Base-by-base conservation (phyloP, 2,329 filamentous ascomycete genomes). In the Grosmannia huntii region DNA sequence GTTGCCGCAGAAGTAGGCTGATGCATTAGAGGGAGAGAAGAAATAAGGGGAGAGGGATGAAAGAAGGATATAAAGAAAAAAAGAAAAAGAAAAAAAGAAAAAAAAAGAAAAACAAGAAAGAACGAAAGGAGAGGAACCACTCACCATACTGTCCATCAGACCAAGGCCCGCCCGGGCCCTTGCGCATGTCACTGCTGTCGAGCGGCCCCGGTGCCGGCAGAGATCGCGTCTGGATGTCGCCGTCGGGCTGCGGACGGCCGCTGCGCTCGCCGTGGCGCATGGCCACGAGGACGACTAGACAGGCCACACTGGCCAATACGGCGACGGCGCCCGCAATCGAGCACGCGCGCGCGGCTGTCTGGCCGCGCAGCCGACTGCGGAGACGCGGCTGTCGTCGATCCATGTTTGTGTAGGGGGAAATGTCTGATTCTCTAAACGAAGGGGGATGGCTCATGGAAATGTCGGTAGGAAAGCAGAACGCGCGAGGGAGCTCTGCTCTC, bases 1-100 rank as follows among this genome's bases (percentile, higher is more conserved):
- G 55, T 59, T 38, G 48, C 62, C 62, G 51, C 62, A 64, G 41
- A 55, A 64, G 49, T 58, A 64, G 23, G 56, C 58, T 61, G 25
- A 7, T 19, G 7, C n/a, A 4, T 28, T 57, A 9, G 25, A n/a
- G 50, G 11, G 27, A 33, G 10, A 25, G 3, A 46, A 49, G 9
- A 25, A 23, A 36, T 4, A 19, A 33, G 48, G 28, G 3, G 16
- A n/a, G 21, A 28, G 21, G 38, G 19, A n/a, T 5, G 19, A 19
- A 19, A 44, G 19, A 51, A 1, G 38, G 10, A 51, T n/a, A 25
- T 9, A n/a, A 36, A n/a, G 19, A 36, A 12, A 27, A 2, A 25
- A 50, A 4, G n/a, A 23, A 48, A 2, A 11, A 44, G 48, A 49
- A 5, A n/a, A 16, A 25, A 10, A 21, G 38, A 41, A 19, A 41